Percentiles rank a stretch among this genome's conserved stretches.
phyloP scores from a whole-genome alignment of 2,329 filamentous ascomycete genomes.

The Davidsoniella virescens region DNA sequence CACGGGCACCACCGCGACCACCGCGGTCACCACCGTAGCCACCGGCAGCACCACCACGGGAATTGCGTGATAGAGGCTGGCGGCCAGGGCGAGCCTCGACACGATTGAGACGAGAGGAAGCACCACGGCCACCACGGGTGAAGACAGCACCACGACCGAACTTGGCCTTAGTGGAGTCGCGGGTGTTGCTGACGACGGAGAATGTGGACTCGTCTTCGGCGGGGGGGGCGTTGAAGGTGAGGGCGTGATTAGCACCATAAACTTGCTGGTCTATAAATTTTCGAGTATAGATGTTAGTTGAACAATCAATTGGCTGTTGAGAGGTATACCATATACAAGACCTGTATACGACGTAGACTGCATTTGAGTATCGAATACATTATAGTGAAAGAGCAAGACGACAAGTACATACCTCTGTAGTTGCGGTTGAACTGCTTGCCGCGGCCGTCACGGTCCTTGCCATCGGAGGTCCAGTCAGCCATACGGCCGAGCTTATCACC shows the following conservation, averaged over 20 bases:
- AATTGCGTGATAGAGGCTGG: constrained; percentile 51
- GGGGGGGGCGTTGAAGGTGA: constrained; percentile 75
- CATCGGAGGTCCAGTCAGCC: constrained; percentile 92
- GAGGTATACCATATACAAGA: not conserved
- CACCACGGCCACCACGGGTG: constrained; percentile 70
- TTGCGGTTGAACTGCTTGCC: constrained; percentile 83
- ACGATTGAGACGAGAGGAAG: constrained; percentile 49
- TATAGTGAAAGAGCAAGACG: not conserved
- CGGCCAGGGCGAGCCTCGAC: constrained; percentile 44
- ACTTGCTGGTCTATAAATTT: constrained; percentile 70
- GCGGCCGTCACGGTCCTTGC: constrained; percentile 62
- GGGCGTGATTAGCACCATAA: constrained; percentile 77
- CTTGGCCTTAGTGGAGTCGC: constrained; percentile 69
- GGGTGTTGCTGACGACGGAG: constrained; percentile 91
- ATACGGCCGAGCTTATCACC: constrained; percentile 97
- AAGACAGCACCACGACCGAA: constrained; percentile 85
- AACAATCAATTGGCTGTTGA: not conserved
- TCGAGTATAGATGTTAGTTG: not conserved
- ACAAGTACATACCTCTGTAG: constrained; percentile 55
- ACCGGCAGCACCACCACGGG: constrained; percentile 49
- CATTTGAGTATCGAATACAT: no score
- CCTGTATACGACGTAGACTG: not conserved
- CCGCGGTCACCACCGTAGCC: constrained; percentile 46
- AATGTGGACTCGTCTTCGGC: constrained; percentile 95
- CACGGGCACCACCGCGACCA: constrained; percentile 53